These are phyloP conservation scores for Acer campestre DNA, from an alignment of 345 rosid species.

Conservation along the genomic window DNA sequence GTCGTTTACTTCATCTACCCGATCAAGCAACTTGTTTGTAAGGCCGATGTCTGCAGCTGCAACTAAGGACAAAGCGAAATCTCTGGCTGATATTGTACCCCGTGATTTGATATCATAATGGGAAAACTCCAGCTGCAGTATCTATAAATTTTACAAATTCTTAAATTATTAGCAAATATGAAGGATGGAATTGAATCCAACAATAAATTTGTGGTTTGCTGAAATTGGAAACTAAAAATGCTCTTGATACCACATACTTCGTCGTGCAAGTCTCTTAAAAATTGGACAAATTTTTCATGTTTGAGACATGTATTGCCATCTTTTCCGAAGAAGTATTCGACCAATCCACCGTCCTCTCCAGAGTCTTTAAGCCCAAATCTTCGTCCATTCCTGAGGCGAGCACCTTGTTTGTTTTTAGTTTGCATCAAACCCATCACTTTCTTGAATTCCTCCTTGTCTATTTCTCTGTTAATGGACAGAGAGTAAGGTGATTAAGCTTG, in stretches of 20 bases:
- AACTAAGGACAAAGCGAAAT: constrained; percentile 65
- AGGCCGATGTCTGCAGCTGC: constrained; percentile 65
- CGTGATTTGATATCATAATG: constrained; percentile 50
- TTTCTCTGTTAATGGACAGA: constrained; percentile 42
- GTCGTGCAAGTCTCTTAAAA: constrained; percentile 53
- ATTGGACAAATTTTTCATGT: constrained; percentile 57
- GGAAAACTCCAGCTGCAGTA: constrained; percentile 59
- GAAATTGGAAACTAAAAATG: not conserved
- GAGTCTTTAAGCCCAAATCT: constrained; percentile 38
- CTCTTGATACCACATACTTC: constrained; percentile 40
- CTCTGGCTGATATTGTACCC: constrained; percentile 62
- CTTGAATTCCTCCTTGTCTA: constrained; percentile 63
- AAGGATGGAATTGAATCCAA: not conserved
- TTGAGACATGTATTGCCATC: constrained; percentile 53
- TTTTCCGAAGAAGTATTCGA: constrained; percentile 66
- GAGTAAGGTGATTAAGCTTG: not conserved
- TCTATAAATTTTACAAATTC: constrained; percentile 29
- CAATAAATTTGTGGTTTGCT: not conserved
- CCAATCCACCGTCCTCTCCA: constrained; percentile 56
- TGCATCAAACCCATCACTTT: constrained; percentile 70
- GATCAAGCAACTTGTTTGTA: constrained; percentile 52
- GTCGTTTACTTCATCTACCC: constrained; percentile 47
- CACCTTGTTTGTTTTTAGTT: constrained; percentile 50
- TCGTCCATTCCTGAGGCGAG: constrained; percentile 43
- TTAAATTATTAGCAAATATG: not conserved